Evolutionary conservation across 2,329 filamentous ascomycete species (phyloP), one percentile per base, ranked within the genome.

Genomic region (Colletotrichum sp.): DNA sequence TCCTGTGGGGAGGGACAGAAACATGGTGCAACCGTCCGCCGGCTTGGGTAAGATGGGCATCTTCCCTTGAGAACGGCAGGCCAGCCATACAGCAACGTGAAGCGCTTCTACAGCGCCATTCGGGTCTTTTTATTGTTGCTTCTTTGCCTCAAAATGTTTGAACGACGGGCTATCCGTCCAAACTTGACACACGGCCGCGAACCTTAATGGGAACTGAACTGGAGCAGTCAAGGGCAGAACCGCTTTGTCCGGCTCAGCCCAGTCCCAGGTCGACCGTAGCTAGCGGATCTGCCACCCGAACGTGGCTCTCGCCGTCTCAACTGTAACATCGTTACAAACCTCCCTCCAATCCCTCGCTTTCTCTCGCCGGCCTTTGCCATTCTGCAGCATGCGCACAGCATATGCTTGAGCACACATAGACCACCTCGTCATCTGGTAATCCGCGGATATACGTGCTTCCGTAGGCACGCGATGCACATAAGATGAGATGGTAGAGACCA

Each of bases 231-330:
- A 68, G 28, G 63, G 30, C 69, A 36, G 73, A 74, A 52, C 70
- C 65, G 70, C 74, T 52, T 69, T 76, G 70, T 74, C 74, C 65
- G 64, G 59, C 48, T 57, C 48, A 65, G 64, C 71, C 67, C 65
- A 68, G 71, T 73, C 74, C 70, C 64, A 69, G 74, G 57, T 76
- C 65, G 65, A 76, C 59, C 74, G 59, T 32, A 69, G 64, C 65
- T 76, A 73, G 74, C 48, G 70, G 70, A 76, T 76, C 74, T 76
- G 74, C 74, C 74, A 76, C 74, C 74, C 74, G 74, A 76, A 76
- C 74, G 74, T 75, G 70, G 74, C 59, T 52, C 59, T 73, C 73
- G 74, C 70, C 70, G 74, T 76, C 74, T 76, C 74, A 76, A 76
- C 59, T 69, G 74, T 60, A 74, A 60, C 64, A 74, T 73, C 48